Evolutionary conservation across 257 asterid genomes (phyloP).

Genomic region (Solanum raphanifolium): DNA sequence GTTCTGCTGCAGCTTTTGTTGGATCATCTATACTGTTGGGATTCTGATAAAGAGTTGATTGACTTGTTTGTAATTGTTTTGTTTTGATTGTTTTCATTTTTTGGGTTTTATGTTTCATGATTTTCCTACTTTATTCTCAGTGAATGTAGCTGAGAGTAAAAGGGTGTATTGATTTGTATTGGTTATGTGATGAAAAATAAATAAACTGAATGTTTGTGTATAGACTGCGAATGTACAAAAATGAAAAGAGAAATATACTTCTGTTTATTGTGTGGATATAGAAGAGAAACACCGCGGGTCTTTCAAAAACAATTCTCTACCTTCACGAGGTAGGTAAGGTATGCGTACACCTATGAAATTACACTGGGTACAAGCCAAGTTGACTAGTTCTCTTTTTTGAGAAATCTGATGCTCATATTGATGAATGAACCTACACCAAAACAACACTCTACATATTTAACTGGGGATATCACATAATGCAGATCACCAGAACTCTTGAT

Average conservation of each 20-base stretch:
- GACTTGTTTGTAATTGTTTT: background rate
- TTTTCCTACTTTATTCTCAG: conserved; percentile 7
- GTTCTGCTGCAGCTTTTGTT: conserved; percentile 29
- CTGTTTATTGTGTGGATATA: background rate
- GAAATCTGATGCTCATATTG: background rate
- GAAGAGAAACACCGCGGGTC: accelerated
- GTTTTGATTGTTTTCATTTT: background rate
- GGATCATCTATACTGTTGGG: conserved; percentile 28
- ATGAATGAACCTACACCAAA: background rate
- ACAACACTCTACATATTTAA: background rate
- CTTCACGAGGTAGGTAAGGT: background rate
- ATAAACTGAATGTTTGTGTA: conserved; percentile 18
- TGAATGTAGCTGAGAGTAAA: conserved; percentile 1
- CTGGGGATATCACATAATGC: background rate
- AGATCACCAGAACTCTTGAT: background rate
- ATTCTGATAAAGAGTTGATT: conserved; percentile 20
- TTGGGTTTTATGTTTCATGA: conserved; percentile 1
- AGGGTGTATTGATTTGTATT: conserved; percentile 12
- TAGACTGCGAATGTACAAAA: conserved; percentile 11
- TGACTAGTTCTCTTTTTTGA: background rate
- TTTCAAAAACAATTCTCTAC: background rate
- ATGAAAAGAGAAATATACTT: background rate
- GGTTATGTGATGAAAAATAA: conserved; percentile 13
- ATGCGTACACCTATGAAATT: too few species aligned
- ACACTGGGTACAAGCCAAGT: too few species aligned